A percentile compares a stretch with the other conserved stretches of the same genome.
Conservation (phyloP, 495 filamentous ascomycete genomes). For the Talaromyces proteolyticus region DNA sequence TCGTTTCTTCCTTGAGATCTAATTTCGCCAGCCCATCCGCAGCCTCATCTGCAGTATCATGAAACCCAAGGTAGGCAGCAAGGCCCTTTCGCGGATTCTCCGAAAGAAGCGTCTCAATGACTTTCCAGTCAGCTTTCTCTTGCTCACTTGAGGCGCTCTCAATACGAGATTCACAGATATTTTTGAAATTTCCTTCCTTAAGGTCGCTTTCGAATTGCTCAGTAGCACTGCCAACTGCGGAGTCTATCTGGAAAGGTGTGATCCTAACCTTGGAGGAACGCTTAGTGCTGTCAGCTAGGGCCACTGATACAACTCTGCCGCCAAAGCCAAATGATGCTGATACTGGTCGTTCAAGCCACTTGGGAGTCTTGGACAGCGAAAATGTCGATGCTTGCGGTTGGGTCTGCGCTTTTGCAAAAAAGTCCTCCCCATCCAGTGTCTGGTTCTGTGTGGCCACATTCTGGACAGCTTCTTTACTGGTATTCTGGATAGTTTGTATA, state of each 20-base stretch:
- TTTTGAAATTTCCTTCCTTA: conserved; percentile 66
- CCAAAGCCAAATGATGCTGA: conserved; percentile 94
- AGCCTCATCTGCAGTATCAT: conserved; percentile 48
- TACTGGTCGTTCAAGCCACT: conserved; percentile 82
- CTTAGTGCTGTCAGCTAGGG: conserved; percentile 51
- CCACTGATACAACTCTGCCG: conserved; percentile 81
- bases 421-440: conserved; percentile 84
- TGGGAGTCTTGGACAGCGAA: conserved; percentile 77
- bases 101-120: conserved; percentile 82
- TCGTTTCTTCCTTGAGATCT: conserved; percentile 42
- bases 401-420: conserved; percentile 88
- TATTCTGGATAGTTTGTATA: conserved; percentile 89
- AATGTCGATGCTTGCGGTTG: conserved; percentile 87
- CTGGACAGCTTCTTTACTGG: conserved; percentile 47
- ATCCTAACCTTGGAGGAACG: conserved; percentile 76
- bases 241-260: conserved; percentile 82
- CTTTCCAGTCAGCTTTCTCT: conserved; percentile 92
- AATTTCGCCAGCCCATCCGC: conserved; percentile 42
- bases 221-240: conserved; percentile 73
- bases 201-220: conserved; percentile 82
- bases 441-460: conserved; percentile 54
- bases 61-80: conserved; percentile 82
- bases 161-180: conserved; percentile 77
- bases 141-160: conserved; percentile 70
- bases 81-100: conserved; percentile 74